Evolutionary conservation across 108 stramenopile species (phyloP).

Genomic region (Fragilariopsis cylindrus): DNA sequence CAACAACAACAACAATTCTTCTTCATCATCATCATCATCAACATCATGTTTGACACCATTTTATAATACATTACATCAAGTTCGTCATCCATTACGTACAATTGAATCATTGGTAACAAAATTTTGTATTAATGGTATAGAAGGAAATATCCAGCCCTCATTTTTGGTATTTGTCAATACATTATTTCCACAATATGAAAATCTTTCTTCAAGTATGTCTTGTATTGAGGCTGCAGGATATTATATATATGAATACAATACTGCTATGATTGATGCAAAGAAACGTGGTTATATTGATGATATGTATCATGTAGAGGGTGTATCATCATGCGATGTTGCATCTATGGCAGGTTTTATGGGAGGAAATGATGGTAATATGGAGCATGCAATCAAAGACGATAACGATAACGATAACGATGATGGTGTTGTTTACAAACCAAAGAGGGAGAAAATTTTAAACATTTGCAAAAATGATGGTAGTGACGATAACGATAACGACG

Average conservation of each 20-base stretch:
- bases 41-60: slow-evolving; percentile 20
- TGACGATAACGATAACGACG: not conserved
- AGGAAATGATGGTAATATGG: slow-evolving; percentile 14
- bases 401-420: not conserved
- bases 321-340: slow-evolving; percentile 46
- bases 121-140: slow-evolving; percentile 46
- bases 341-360: slow-evolving; percentile 50
- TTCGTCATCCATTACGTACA: slow-evolving; percentile 48
- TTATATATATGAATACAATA: slow-evolving; percentile 42
- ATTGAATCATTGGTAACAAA: slow-evolving; percentile 49
- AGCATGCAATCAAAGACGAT: slow-evolving; percentile 30
- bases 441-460: slow-evolving; percentile 9
- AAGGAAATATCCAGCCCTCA: slow-evolving; percentile 35
- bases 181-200: slow-evolving; percentile 36
- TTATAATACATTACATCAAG: slow-evolving; percentile 45
- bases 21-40: not conserved
- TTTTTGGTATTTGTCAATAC: slow-evolving; percentile 40
- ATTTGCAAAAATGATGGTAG: not conserved
- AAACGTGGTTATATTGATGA: slow-evolving; percentile 32
- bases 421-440: not conserved
- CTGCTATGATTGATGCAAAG: slow-evolving; percentile 38
- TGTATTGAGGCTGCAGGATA: slow-evolving; percentile 53
- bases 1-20: not conserved
- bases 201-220: slow-evolving; percentile 24
- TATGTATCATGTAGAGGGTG: slow-evolving; percentile 42